Conservation (phyloP, 306 rosid species). For the Sicyos edulis region DNA sequence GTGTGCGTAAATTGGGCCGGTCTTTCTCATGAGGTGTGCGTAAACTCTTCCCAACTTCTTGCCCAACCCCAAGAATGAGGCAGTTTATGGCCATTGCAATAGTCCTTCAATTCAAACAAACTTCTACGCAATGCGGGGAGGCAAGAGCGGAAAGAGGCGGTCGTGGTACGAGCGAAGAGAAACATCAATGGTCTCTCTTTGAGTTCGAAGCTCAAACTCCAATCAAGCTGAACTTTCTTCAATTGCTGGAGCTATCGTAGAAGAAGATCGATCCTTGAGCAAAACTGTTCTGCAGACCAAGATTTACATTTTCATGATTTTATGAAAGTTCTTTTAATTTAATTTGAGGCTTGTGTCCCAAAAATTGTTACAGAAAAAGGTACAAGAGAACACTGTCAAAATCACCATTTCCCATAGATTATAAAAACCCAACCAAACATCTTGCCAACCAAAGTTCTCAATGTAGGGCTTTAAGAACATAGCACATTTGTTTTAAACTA, state of each 20-base stretch:
- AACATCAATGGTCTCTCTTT: too few relatives aligned
- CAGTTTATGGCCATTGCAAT: slow-evolving; percentile 52
- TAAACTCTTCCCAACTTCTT: slow-evolving; percentile 95
- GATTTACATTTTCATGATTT: not conserved
- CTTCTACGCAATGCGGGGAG: not conserved
- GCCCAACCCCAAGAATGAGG: slow-evolving; percentile 81
- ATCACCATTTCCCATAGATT: not conserved
- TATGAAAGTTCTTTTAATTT: not conserved
- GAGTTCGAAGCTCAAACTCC: too few relatives aligned
- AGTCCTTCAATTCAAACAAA: slow-evolving; percentile 3
- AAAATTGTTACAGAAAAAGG: not conserved
- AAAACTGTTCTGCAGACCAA: not conserved
- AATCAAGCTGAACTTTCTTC: too few relatives aligned
- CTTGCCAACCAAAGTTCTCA: too few relatives aligned
- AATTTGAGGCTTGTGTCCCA: not conserved
- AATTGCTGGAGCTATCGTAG: too few relatives aligned
- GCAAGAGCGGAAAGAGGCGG: not conserved
- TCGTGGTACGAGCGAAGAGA: too few relatives aligned
- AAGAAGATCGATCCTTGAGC: too few relatives aligned
- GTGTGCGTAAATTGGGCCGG: too few relatives aligned
- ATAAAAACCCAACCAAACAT: not conserved
- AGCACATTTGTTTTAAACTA: not conserved
- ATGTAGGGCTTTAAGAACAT: slow-evolving; percentile 1
- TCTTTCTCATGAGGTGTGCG: slow-evolving; percentile 90
- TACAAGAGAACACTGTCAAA: not conserved